Percentiles rank a stretch among this genome's conserved stretches.
Conservation (phyloP, 1,284 basidiomycete species). For the Pseudozyma sp. region DNA sequence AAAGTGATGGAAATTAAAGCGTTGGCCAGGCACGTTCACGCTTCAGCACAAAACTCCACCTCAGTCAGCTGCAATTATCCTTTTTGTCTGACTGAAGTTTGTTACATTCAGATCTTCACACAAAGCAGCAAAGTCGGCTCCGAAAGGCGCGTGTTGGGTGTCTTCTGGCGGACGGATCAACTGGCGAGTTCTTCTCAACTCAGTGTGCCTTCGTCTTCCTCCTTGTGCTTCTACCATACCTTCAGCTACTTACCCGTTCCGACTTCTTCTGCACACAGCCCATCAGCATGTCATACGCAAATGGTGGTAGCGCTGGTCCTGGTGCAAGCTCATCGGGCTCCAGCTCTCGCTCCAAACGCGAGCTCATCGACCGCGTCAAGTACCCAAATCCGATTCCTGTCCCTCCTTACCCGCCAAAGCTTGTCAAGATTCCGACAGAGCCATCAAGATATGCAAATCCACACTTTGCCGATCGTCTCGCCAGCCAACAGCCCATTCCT, state of each 20-base stretch:
- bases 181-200: slow-evolving; percentile 9
- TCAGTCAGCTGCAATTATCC: neutral
- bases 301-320: slow-evolving; percentile 15
- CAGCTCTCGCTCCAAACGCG: slow-evolving; percentile 51
- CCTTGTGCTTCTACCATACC: neutral
- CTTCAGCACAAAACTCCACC: slow-evolving; percentile 8
- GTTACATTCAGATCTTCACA: slow-evolving; percentile 13
- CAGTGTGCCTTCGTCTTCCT: neutral
- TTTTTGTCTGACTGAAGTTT: neutral
- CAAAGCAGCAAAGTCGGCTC: slow-evolving; percentile 14
- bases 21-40: slow-evolving; percentile 15
- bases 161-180: slow-evolving; percentile 5
- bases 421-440: slow-evolving; percentile 56
- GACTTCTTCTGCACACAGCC: neutral
- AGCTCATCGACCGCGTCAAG: slow-evolving; percentile 66
- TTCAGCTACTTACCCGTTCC: neutral
- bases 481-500: slow-evolving; percentile 60
- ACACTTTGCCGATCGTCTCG: slow-evolving; percentile 61
- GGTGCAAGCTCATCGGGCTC: slow-evolving; percentile 22
- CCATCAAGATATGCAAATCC: slow-evolving; percentile 62
- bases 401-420: slow-evolving; percentile 67
- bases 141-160: slow-evolving; percentile 25
- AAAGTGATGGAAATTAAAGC: neutral
- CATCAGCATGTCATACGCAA: slow-evolving; percentile 42
- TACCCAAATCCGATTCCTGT: slow-evolving; percentile 68